A percentile compares a stretch with the other conserved stretches of the same genome.
Evolutionary conservation across 2,329 filamentous ascomycete genomes (phyloP).

Genomic region (Podosphaera aphanis): DNA sequence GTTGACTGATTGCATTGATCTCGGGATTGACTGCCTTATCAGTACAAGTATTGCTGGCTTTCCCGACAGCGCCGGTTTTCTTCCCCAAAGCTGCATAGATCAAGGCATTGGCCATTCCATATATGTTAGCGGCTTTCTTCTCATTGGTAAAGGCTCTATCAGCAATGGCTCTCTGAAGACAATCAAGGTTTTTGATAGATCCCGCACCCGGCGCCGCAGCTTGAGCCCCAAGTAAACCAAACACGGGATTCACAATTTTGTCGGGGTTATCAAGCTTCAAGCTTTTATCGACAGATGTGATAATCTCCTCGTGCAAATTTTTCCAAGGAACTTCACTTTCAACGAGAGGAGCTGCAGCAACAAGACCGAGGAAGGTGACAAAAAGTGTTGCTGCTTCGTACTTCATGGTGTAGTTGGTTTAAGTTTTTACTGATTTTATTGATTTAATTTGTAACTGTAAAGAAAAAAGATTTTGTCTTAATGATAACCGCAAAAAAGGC

Average conservation of each 20-base stretch:
- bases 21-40: conserved; percentile 38
- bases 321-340: conserved; percentile 31
- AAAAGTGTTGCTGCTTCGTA: conserved; percentile 14
- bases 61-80: conserved; percentile 34
- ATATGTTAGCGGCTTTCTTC: conserved; percentile 28
- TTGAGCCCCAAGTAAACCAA: conserved; percentile 27
- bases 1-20: conserved; percentile 37
- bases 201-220: conserved; percentile 26
- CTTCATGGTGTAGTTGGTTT: conserved; percentile 17
- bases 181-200: conserved; percentile 27
- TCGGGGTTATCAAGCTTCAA: conserved; percentile 26
- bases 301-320: conserved; percentile 28
- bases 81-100: conserved; percentile 32
- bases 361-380: conserved; percentile 13
- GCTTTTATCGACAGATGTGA: conserved; percentile 21
- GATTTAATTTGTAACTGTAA: no score
- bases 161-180: conserved; percentile 32
- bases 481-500: no score
- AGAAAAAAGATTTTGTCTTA: no score
- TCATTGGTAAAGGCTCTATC: conserved; percentile 39
- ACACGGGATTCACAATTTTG: conserved; percentile 24
- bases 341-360: conserved; percentile 12
- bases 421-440: no score
- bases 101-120: conserved; percentile 28
- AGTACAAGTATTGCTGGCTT: conserved; percentile 31